Conservation (phyloP, 768 basidiomycete genomes). For the Hygrocybe punicea region DNA sequence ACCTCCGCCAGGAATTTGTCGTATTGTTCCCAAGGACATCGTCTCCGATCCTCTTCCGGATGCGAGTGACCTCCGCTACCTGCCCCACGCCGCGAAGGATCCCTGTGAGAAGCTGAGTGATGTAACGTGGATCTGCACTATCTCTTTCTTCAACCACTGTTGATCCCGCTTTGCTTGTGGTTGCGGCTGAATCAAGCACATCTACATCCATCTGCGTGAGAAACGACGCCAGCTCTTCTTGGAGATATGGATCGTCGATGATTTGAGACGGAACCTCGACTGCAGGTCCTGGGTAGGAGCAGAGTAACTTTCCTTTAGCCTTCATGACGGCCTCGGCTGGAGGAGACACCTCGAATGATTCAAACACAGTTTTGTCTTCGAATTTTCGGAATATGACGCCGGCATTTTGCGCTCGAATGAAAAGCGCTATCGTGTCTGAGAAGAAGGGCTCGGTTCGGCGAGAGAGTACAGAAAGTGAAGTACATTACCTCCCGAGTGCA, state of each 20-base stretch:
- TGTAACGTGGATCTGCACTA: constrained; percentile 44
- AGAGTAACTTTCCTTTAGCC: constrained; percentile 41
- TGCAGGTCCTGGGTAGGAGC: constrained; percentile 46
- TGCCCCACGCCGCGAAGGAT: constrained; percentile 43
- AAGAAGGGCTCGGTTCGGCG: background rate
- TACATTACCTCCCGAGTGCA: constrained; percentile 19
- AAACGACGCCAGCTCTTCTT: constrained; percentile 37
- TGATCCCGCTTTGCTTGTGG: constrained; percentile 37
- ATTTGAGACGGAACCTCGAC: constrained; percentile 31
- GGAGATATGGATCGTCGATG: constrained; percentile 31
- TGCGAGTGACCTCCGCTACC: constrained; percentile 23
- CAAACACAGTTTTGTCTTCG: constrained; percentile 33
- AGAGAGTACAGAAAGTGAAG: background rate
- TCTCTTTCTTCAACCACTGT: constrained; percentile 38
- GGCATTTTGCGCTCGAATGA: constrained; percentile 47
- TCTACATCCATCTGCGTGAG: constrained; percentile 38
- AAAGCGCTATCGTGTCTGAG: constrained; percentile 38
- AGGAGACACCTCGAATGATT: constrained; percentile 47
- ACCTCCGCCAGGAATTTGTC: constrained; percentile 46
- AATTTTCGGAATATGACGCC: constrained; percentile 40
- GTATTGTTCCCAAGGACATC: constrained; percentile 44
- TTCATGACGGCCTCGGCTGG: constrained; percentile 34
- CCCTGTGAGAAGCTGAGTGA: constrained; percentile 47
- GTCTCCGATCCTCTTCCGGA: constrained; percentile 45
- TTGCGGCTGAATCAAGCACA: constrained; percentile 32